Percentiles rank a stretch among this genome's conserved stretches.
Conservation (phyloP, 495 filamentous ascomycete genomes). For the Aspergillus funiculosus region DNA sequence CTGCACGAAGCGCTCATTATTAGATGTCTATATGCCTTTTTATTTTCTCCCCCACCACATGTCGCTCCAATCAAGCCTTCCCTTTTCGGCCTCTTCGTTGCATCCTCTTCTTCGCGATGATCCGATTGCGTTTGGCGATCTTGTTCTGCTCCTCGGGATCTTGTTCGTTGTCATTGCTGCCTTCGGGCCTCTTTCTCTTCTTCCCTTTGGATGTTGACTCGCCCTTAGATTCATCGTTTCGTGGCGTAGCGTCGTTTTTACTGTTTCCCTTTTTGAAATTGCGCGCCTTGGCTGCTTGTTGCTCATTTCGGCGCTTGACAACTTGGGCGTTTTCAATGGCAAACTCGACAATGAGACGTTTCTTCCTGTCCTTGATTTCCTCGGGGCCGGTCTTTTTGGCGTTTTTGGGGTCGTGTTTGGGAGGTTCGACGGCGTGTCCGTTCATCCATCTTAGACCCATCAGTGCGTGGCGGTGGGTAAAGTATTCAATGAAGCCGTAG, state of each 20-base stretch:
- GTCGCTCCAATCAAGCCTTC: constrained; percentile 28
- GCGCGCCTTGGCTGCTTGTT: constrained; percentile 56
- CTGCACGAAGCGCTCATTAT: no score
- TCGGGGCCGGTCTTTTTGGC: constrained; percentile 30
- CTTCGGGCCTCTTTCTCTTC: constrained; percentile 41
- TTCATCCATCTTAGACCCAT: constrained; percentile 96
- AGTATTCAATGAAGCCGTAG: constrained; percentile 98
- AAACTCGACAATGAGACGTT: constrained; percentile 90
- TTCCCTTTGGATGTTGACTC: constrained; percentile 1
- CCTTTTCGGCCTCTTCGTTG: constrained; percentile 48
- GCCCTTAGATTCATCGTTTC: constrained; percentile 24
- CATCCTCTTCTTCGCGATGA: constrained; percentile 64
- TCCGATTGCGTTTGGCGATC: constrained; percentile 54
- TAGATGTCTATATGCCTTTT: constrained; percentile 13
- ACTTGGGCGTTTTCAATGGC: constrained; percentile 98
- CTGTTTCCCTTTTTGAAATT: constrained; percentile 22
- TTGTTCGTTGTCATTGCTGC: constrained; percentile 23
- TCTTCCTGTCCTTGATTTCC: constrained; percentile 55
- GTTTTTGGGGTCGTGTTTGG: constrained; percentile 32
- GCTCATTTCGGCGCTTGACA: constrained; percentile 67
- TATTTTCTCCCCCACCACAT: constrained; percentile 3
- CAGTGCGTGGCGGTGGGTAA: constrained; percentile 83
- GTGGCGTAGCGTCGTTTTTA: constrained; percentile 8
- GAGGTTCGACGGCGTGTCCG: constrained; percentile 59
- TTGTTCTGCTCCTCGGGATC: constrained; percentile 46